Conservation (phyloP, 495 filamentous ascomycete species). For the Lophium mytilinum region DNA sequence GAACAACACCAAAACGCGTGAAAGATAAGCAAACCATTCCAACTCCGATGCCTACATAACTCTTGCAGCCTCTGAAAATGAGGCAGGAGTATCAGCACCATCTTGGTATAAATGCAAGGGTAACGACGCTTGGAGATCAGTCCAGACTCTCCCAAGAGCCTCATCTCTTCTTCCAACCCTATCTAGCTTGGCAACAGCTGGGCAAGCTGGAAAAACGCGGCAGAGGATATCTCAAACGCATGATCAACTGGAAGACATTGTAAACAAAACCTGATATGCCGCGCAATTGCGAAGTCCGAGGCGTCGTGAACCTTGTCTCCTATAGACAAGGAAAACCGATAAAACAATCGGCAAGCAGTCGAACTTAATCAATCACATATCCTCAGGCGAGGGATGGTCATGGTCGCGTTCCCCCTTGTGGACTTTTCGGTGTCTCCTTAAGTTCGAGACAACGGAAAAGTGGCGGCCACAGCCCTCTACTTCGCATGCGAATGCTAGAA, state of each 20-base stretch:
- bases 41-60: conserved; percentile 1
- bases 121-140: conserved; percentile 13
- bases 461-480: conserved; percentile 92
- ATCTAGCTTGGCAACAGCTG: conserved; percentile 14
- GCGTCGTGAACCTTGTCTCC: neutral
- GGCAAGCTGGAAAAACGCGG: conserved; percentile 16
- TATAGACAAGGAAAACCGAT: neutral
- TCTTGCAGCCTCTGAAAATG: neutral
- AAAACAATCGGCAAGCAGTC: no score
- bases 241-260: conserved; percentile 7
- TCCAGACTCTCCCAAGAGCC: neutral
- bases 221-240: conserved; percentile 26
- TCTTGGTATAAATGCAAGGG: neutral
- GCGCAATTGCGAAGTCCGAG: neutral
- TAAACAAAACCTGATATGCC: neutral
- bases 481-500: conserved; percentile 83
- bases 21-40: neutral
- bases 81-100: neutral
- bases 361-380: conserved; percentile 3
- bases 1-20: neutral
- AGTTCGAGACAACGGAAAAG: conserved; percentile 96
- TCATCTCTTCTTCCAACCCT: conserved; percentile 13
- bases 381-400: conserved; percentile 34
- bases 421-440: conserved; percentile 91
- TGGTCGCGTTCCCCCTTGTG: conserved; percentile 71